Percentiles rank a stretch among this genome's conserved stretches.
Conservation (phyloP, 2,329 filamentous ascomycete genomes). For the Fulvia fulva region DNA sequence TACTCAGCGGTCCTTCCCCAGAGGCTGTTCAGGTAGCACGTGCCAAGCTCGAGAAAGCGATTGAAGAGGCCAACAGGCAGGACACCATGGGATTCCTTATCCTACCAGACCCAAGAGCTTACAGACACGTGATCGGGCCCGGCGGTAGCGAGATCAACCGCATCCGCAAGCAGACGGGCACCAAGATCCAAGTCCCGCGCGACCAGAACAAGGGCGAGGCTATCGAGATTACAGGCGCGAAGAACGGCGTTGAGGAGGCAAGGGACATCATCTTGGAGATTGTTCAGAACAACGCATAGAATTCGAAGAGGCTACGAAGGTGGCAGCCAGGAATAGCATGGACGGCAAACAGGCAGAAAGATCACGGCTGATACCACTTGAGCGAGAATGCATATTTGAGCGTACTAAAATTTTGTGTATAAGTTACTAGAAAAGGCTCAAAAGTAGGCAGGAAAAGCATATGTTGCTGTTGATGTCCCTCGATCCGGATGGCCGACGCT, state of each 20-base stretch:
- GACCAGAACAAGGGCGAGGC: constrained; percentile 72
- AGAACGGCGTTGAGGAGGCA: constrained; percentile 78
- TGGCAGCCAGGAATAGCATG: too few relatives aligned
- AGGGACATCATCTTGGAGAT: constrained; percentile 84
- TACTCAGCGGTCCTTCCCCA: constrained; percentile 66
- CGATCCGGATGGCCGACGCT: background rate
- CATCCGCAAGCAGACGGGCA: constrained; percentile 87
- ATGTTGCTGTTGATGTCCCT: background rate
- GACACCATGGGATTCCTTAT: constrained; percentile 80
- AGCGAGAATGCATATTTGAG: background rate
- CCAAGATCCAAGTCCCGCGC: constrained; percentile 78
- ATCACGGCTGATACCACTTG: background rate
- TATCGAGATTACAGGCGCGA: constrained; percentile 80
- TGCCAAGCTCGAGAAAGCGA: constrained; percentile 65
- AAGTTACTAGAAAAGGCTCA: background rate
- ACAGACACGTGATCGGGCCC: constrained; percentile 84
- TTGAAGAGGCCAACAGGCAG: constrained; percentile 67
- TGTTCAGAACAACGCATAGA: constrained; percentile 48
- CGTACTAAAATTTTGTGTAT: background rate
- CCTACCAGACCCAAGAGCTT: constrained; percentile 82
- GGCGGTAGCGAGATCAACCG: constrained; percentile 87
- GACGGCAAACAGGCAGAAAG: background rate
- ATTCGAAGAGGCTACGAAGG: background rate
- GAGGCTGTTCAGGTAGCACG: constrained; percentile 82
- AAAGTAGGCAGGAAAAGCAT: background rate